Base-by-base conservation (phyloP, 2,329 filamentous ascomycete species). In the Coniochaeta sp. region DNA sequence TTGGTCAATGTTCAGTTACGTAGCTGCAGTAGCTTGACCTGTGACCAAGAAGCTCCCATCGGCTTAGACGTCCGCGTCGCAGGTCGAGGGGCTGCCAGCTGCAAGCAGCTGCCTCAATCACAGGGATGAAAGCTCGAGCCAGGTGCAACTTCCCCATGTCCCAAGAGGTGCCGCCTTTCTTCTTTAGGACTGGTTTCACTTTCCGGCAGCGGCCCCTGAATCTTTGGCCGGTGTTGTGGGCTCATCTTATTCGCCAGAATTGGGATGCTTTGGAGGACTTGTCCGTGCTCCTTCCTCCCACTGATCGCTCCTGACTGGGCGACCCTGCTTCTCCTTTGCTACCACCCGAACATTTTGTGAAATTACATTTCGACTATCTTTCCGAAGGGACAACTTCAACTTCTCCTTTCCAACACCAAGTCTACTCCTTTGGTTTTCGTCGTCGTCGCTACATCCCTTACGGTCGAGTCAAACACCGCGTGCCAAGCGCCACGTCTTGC, bases 291-390 rank as follows among this genome's bases (percentile, higher is more conserved):
- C 30, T 38, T 28, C 47, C 19, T 26, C 17, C 54, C n/a, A 56
- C 54, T 38, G 30, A 44, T 28, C 55, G 36, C 58, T 59, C 57
- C 40, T 47, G 42, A 52, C 47, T 52, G 47, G 58, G 36, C 36
- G 54, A 50, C 58, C 58, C 58, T 56, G 52, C 24, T 57, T 57
- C 55, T 57, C 34, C 55, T 44, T 32, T 44, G 55, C 55, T 65
- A 62, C 63, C 66, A 69, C 71, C 66, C 70, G 67, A 72, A 71
- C 70, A 72, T 71, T 71, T 73, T 71, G 70, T 73, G 70, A 74
- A 73, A 74, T 74, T 74, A 67, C 71, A 70, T 71, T 71, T 67
- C 52, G 58, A 58, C 24, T 42, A 40, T 34, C 36, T 59, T 42
- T 26, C 34, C 22, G 30, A 22, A 14, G 17, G 36, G 38, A 59